Conservation (phyloP, 31 red algal genomes). For the Bonnemaisonia californica region DNA sequence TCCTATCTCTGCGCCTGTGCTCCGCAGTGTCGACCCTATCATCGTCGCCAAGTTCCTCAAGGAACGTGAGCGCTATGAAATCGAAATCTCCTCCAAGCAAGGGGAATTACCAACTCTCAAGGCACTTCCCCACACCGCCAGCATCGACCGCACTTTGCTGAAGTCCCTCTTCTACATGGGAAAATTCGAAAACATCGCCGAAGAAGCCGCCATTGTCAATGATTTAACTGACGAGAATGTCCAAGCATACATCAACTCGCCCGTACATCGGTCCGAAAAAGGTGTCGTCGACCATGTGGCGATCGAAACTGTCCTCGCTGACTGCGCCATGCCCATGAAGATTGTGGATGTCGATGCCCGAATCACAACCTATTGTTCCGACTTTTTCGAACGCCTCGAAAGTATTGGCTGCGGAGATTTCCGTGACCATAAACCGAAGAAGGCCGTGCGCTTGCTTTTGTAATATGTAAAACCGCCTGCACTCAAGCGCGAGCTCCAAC, state of each 20-base stretch:
- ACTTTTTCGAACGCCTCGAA: constrained; percentile 62
- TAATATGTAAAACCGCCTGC: constrained; percentile 2
- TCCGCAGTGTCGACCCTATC: constrained; percentile 15
- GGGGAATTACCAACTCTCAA: constrained; percentile 15
- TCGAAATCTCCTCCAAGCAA: constrained; percentile 10
- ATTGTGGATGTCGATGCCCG: constrained; percentile 48
- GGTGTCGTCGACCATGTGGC: not conserved
- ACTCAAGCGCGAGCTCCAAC: constrained; percentile 37
- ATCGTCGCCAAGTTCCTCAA: constrained; percentile 21
- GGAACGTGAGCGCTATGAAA: constrained; percentile 35
- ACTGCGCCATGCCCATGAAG: constrained; percentile 25
- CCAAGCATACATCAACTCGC: constrained; percentile 17
- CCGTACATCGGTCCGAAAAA: not conserved
- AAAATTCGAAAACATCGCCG: constrained; percentile 27
- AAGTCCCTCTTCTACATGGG: constrained; percentile 11
- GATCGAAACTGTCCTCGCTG: not conserved
- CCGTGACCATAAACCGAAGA: constrained; percentile 41
- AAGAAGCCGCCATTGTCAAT: not conserved
- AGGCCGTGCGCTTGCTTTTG: constrained; percentile 18
- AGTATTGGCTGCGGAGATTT: constrained; percentile 38
- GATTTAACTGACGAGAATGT: not conserved
- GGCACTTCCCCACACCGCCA: constrained; percentile 2
- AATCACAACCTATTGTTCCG: constrained; percentile 34
- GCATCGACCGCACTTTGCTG: constrained; percentile 25
- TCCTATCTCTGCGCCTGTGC: constrained; percentile 16